A percentile compares a stretch with the other conserved stretches of the same genome.
Evolutionary conservation across 108 stramenopile species (phyloP).

Genomic region (Nannochloropsis oceanica): DNA sequence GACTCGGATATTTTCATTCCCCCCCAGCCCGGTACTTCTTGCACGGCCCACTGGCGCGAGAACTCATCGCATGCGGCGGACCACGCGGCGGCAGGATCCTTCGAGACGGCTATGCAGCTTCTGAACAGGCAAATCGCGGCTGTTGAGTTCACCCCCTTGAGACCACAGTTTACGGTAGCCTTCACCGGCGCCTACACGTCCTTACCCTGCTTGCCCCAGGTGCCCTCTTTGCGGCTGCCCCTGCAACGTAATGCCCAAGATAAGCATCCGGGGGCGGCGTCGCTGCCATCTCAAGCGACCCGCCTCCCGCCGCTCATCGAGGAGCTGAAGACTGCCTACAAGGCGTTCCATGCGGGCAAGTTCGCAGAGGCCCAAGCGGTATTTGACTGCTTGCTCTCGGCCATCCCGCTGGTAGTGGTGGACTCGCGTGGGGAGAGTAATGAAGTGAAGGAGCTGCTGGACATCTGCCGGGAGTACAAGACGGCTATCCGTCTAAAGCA

Average conservation of each 20-base stretch:
- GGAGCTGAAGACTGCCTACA: constrained; percentile 70
- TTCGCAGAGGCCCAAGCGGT: constrained; percentile 67
- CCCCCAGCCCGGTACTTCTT: constrained; percentile 68
- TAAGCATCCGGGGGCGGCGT: constrained; percentile 37
- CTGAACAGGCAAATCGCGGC: constrained; percentile 94
- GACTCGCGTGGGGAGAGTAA: constrained; percentile 58
- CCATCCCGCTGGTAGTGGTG: constrained; percentile 73
- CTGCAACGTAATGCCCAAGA: constrained; percentile 53
- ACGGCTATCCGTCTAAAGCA: constrained; percentile 86
- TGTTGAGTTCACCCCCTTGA: constrained; percentile 69
- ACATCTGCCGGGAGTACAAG: constrained; percentile 85
- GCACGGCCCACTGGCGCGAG: constrained; percentile 66
- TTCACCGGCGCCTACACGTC: constrained; percentile 67
- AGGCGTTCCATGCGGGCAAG: constrained; percentile 79
- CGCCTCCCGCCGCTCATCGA: constrained; percentile 45
- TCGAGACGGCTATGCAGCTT: constrained; percentile 83
- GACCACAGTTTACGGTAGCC: constrained; percentile 49
- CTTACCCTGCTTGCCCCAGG: constrained; percentile 50
- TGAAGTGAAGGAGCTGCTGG: constrained; percentile 79
- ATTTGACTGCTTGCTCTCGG: constrained; percentile 55
- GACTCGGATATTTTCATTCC: constrained; percentile 56
- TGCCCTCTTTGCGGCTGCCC: constrained; percentile 44
- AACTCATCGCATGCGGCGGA: constrained; percentile 89
- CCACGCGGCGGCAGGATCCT: constrained; percentile 86
- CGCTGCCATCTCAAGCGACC: constrained; percentile 49